Evolutionary conservation across 2,329 filamentous ascomycete genomes (phyloP).

Genomic region (Aspergillus quadrilineatus): DNA sequence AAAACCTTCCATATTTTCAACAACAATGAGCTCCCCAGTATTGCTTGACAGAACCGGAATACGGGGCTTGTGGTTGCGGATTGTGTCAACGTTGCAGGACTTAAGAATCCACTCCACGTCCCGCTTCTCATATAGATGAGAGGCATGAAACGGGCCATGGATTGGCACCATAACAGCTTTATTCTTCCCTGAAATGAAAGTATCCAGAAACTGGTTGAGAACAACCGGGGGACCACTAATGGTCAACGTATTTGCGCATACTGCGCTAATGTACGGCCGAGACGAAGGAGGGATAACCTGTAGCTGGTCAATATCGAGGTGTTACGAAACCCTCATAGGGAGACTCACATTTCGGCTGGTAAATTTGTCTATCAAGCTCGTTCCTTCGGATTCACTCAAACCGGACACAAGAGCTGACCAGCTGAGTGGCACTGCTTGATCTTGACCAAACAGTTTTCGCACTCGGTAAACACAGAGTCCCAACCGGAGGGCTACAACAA

Average conservation of each 20-base stretch:
- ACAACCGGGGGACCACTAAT: slow-evolving; percentile 59
- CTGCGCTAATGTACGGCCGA: slow-evolving; percentile 59
- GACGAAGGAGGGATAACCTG: slow-evolving; percentile 51
- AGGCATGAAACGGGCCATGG: slow-evolving; percentile 60
- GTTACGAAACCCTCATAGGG: no score
- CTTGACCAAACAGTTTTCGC: slow-evolving; percentile 36
- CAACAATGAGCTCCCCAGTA: slow-evolving; percentile 33
- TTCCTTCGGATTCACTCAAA: slow-evolving; percentile 33
- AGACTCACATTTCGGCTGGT: slow-evolving; percentile 27
- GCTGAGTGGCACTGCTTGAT: slow-evolving; percentile 30
- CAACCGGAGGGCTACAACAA: slow-evolving; percentile 44
- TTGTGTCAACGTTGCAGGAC: slow-evolving; percentile 31
- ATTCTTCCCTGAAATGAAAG: slow-evolving; percentile 48
- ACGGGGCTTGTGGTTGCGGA: slow-evolving; percentile 27
- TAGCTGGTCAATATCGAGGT: slow-evolving; percentile 2
- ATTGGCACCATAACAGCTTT: slow-evolving; percentile 56
- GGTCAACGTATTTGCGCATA: slow-evolving; percentile 59
- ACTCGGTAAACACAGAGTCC: slow-evolving; percentile 42
- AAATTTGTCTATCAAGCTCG: slow-evolving; percentile 25
- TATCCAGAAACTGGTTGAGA: slow-evolving; percentile 53
- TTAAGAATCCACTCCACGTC: slow-evolving; percentile 54
- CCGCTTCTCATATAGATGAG: slow-evolving; percentile 53
- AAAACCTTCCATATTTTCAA: slow-evolving; percentile 32
- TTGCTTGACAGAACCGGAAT: slow-evolving; percentile 41
- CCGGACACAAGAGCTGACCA: slow-evolving; percentile 45